Percentiles rank a stretch among this genome's conserved stretches.
These are phyloP conservation scores for Alnus rubra DNA, from an alignment of 306 rosid genomes.

Conservation along the genomic window DNA sequence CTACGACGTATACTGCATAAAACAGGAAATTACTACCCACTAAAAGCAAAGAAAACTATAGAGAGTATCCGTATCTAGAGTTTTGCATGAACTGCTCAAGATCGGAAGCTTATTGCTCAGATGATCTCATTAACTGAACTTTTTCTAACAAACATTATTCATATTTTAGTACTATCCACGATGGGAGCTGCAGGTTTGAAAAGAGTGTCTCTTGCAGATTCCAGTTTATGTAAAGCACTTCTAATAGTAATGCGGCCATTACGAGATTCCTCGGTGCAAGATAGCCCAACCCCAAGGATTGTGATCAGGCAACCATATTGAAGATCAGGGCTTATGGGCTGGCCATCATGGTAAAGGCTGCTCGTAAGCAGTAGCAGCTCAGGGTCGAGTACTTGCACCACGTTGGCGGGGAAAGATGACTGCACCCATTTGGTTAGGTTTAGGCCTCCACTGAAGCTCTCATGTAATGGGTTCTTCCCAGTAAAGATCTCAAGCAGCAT, in stretches of 20 bases:
- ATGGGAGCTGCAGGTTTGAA: conserved; percentile 3
- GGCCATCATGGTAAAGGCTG: conserved; percentile 11
- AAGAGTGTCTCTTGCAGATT: conserved; percentile 42
- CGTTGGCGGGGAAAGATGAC: conserved; percentile 40
- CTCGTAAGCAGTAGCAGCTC: conserved; percentile 24
- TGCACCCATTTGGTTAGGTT: conserved; percentile 57
- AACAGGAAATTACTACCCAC: too few relatives aligned
- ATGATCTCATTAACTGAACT: too few relatives aligned
- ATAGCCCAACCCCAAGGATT: conserved; percentile 50
- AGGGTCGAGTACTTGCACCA: conserved; percentile 44
- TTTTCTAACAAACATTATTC: neutral
- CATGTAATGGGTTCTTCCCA: conserved; percentile 61
- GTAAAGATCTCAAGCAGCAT: conserved; percentile 59
- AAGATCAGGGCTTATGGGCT: conserved; percentile 19
- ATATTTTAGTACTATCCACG: neutral
- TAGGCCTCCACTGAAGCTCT: conserved; percentile 46
- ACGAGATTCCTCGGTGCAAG: conserved; percentile 47
- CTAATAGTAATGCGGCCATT: conserved; percentile 53
- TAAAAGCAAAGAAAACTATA: too few relatives aligned
- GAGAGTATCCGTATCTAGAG: too few relatives aligned
- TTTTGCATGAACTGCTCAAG: too few relatives aligned
- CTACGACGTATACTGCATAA: too few relatives aligned
- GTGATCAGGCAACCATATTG: conserved; percentile 37
- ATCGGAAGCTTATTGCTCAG: too few relatives aligned
- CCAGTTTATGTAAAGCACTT: conserved; percentile 45